Conservation (phyloP, 1,284 basidiomycete species). For the Gomphus sp. region DNA sequence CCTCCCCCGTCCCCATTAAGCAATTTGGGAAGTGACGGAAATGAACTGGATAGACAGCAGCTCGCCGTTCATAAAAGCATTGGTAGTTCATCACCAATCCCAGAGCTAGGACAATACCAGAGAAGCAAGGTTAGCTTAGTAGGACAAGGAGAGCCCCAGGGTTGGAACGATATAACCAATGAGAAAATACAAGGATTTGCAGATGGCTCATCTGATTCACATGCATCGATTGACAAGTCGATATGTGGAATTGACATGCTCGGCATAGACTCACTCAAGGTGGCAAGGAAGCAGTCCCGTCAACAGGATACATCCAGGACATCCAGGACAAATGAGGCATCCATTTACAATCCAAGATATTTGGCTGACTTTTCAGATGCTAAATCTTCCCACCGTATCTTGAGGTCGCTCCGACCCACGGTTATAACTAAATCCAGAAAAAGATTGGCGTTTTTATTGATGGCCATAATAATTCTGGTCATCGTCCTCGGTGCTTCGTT, state of each 20-base stretch:
- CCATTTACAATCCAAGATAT: not conserved
- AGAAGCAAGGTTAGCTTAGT: not conserved
- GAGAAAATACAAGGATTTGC: not conserved
- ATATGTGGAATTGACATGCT: not conserved
- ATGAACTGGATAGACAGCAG: not conserved
- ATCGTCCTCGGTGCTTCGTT: constrained; percentile 31
- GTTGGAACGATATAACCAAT: not conserved
- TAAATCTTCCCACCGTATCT: not conserved
- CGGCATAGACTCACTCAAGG: not conserved
- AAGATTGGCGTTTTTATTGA: not conserved
- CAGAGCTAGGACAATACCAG: not conserved
- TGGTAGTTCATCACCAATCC: not conserved
- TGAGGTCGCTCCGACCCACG: not conserved
- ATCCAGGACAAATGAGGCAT: not conserved
- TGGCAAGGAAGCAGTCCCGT: not conserved
- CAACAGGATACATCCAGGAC: not conserved
- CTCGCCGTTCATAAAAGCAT: not conserved
- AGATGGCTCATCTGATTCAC: not conserved
- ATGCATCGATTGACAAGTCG: not conserved
- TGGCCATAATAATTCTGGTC: constrained; percentile 20
- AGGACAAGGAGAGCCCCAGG: constrained; percentile 1
- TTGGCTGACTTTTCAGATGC: not conserved
- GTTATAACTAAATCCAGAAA: not conserved
- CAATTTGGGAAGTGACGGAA: not conserved
- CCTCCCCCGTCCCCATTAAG: not conserved